Evolutionary conservation across 441 rosid genomes (phyloP).

Genomic region (Hypseocharis bilobata): DNA sequence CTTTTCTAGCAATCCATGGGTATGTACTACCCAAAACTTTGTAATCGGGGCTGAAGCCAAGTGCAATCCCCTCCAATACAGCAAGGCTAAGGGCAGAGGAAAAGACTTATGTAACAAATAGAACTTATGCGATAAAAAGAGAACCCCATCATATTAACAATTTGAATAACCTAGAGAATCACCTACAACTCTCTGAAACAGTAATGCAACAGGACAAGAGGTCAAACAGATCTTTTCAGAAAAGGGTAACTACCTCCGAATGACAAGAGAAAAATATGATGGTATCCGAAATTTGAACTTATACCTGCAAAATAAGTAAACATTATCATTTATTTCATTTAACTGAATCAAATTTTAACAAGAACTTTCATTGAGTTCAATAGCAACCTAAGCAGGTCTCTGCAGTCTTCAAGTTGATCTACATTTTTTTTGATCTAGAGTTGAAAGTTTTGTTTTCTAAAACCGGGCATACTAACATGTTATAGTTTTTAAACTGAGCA

Average conservation of each 20-base stretch:
- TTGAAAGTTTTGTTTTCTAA: too few relatives aligned
- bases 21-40: slow-evolving; percentile 93
- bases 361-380: too few relatives aligned
- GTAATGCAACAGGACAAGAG: slow-evolving; percentile 1
- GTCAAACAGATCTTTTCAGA: slow-evolving; percentile 4
- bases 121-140: background rate
- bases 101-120: slow-evolving; percentile 1
- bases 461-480: too few relatives aligned
- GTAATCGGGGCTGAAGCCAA: slow-evolving; percentile 66
- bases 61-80: slow-evolving; percentile 91
- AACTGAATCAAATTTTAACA: too few relatives aligned
- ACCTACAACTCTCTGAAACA: background rate
- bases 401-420: too few relatives aligned
- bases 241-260: slow-evolving; percentile 56
- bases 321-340: slow-evolving; percentile 6
- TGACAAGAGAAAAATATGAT: slow-evolving; percentile 86
- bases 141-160: background rate
- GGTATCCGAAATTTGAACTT: slow-evolving; percentile 87
- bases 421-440: too few relatives aligned
- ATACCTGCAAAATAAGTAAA: slow-evolving; percentile 55
- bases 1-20: slow-evolving; percentile 94
- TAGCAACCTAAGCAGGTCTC: too few relatives aligned
- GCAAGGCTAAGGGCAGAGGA: slow-evolving; percentile 56
- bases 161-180: background rate
- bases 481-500: too few relatives aligned